Percentiles rank a stretch among this genome's conserved stretches.
Conservation (phyloP, 805 yeast genomes). For the Schwanniomyces polymorphus region DNA sequence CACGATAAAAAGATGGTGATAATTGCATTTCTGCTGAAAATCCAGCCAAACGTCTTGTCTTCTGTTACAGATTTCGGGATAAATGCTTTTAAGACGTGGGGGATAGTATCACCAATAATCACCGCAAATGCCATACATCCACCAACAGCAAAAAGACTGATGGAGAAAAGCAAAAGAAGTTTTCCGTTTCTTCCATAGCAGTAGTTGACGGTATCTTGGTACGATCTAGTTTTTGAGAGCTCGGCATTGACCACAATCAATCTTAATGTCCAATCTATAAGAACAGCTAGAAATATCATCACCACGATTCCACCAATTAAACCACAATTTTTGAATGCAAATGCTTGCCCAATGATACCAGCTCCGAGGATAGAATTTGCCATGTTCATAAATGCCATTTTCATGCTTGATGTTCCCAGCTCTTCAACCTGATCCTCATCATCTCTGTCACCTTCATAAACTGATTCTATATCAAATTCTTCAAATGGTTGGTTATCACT, state of each 20-base stretch:
- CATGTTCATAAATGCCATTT: conserved; percentile 96
- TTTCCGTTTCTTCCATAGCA: conserved; percentile 80
- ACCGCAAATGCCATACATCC: conserved; percentile 94
- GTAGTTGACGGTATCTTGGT: conserved; percentile 79
- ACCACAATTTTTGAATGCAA: conserved; percentile 81
- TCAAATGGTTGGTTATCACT: neutral
- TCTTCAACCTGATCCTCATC: conserved; percentile 11
- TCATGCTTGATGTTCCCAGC: conserved; percentile 46
- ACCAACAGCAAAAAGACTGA: conserved; percentile 89
- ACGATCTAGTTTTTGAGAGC: conserved; percentile 71
- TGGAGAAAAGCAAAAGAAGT: conserved; percentile 65
- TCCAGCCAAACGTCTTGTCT: conserved; percentile 40
- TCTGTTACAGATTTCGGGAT: conserved; percentile 47
- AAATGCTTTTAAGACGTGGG: conserved; percentile 76
- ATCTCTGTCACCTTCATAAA: conserved; percentile 1
- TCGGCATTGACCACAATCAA: conserved; percentile 81
- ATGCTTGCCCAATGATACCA: conserved; percentile 93
- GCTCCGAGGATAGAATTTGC: conserved; percentile 95
- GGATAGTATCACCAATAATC: conserved; percentile 92
- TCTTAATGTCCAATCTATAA: conserved; percentile 86
- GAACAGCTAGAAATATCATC: conserved; percentile 57
- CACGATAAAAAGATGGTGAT: conserved; percentile 68
- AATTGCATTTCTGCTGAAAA: conserved; percentile 67
- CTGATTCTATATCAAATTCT: conserved; percentile 7
- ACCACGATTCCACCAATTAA: conserved; percentile 68